Conservation (phyloP, 2,329 filamentous ascomycete genomes). For the Neofusicoccum sp. region DNA sequence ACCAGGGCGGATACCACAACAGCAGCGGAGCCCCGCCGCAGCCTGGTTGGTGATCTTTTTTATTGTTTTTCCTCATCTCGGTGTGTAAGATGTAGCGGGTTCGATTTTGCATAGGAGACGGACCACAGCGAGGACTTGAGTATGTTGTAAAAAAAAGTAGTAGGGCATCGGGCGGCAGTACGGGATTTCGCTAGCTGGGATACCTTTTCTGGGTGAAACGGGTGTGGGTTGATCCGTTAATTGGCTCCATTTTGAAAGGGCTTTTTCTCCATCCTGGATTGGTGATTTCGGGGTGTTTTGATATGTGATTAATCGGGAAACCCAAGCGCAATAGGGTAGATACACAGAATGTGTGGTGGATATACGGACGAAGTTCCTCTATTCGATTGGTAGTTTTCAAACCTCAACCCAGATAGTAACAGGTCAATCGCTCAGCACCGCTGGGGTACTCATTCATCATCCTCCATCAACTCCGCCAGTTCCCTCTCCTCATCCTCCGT, state of each 20-base stretch:
- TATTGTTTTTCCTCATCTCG: neutral
- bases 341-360: too few species aligned
- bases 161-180: neutral
- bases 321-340: too few species aligned
- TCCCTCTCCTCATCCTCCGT: slow-evolving; percentile 92
- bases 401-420: too few species aligned
- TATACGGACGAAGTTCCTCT: too few species aligned
- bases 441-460: slow-evolving; percentile 58
- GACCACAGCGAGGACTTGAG: neutral
- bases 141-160: neutral
- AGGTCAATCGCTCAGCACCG: too few species aligned
- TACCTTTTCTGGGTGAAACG: neutral
- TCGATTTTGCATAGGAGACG: slow-evolving; percentile 6
- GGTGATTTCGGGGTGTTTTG: too few species aligned
- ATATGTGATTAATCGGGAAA: too few species aligned
- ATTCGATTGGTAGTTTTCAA: too few species aligned
- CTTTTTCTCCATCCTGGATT: neutral
- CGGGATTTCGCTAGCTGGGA: neutral
- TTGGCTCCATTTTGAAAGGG: neutral
- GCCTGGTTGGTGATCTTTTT: slow-evolving; percentile 7
- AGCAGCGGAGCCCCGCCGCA: neutral
- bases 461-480: slow-evolving; percentile 85
- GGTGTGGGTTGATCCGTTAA: neutral
- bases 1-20: slow-evolving; percentile 4
- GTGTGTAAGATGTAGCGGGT: slow-evolving; percentile 5